phyloP scores from a whole-genome alignment of 2,329 filamentous ascomycete genomes.

The Beauveria brongniartii region DNA sequence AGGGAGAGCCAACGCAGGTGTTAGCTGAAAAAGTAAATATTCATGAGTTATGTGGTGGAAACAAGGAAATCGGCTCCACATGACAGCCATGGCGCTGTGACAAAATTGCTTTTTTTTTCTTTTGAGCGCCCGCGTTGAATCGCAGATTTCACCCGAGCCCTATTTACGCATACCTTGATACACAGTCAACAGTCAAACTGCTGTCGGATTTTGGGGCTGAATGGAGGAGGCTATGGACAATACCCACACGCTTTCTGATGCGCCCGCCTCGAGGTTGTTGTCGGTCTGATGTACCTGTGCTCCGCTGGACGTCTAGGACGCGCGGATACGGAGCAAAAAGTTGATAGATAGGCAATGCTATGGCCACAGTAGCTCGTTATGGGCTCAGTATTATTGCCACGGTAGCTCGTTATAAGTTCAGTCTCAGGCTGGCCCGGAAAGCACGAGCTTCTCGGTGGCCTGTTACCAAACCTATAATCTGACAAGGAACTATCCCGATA shows the following conservation, averaged over 20 bases:
- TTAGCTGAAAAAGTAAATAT: background rate
- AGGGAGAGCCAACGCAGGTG: background rate
- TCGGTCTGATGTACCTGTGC: background rate
- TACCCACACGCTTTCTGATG: too few relatives aligned
- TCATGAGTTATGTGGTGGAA: background rate
- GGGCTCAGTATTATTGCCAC: background rate
- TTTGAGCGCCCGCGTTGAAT: background rate
- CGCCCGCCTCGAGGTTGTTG: background rate
- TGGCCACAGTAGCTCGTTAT: background rate
- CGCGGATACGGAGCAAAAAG: background rate
- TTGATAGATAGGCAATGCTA: background rate
- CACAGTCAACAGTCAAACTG: too few relatives aligned
- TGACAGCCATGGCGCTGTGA: background rate
- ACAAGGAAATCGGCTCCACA: constrained; percentile 5
- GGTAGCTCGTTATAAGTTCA: background rate
- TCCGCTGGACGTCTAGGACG: background rate
- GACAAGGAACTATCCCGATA: constrained; percentile 1
- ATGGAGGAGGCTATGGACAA: too few relatives aligned
- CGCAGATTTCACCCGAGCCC: background rate
- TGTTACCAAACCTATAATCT: background rate
- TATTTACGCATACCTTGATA: background rate
- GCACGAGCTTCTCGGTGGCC: constrained; percentile 1
- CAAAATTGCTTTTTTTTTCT: constrained; percentile 1
- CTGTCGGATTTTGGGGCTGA: too few relatives aligned
- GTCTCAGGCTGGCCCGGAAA: background rate